Evolutionary conservation across 2,329 filamentous ascomycete species (phyloP), one percentile per base, ranked within the genome.

Genomic region (Stagonosporopsis rhizophila): DNA sequence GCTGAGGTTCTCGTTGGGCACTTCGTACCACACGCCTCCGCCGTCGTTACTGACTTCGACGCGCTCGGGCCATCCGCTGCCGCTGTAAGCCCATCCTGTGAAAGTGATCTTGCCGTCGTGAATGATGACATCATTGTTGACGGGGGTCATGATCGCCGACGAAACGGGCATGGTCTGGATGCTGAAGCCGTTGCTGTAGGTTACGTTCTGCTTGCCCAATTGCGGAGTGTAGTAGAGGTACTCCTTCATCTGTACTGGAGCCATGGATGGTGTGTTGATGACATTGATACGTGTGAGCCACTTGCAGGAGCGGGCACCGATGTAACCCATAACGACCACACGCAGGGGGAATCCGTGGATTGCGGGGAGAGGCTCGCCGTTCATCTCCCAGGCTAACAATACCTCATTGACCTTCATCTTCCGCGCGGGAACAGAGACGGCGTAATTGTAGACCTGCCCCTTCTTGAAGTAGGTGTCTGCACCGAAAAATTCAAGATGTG

Each of bases 401-500:
- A 90, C 88, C 65, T 90, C 86, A 60, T 88, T 83, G 8, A 80
- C 75, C 61, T 86, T 87, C 42, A 89, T 87, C 72, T 91, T 91
- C 6, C 82, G 81, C 78, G 82, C 87, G 0, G 89, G 88, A 0
- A 90, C 85, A 14, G 81, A 85, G 44, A 90, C 86, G 19, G 83
- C 79, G 64, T 90, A 91, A 71, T 91, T 91, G 76, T 83, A 84
- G 0, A 83, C 80, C 40, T 88, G 76, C 15, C 82, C 80, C 45
- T 86, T 84, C 71, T 91, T 91, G 78, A 91, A 88, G 66, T 91
- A 91, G 0, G 87, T 89, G 54, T 91, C 89, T 1, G 86, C 87
- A 0, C 89, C 89, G 54, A 85, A 86, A 44, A 91, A 82, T 62
- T 91, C 88, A 12, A 91, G 72, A 60, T 91, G 87, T 55, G 85